Evolutionary conservation across 345 rosid genomes (phyloP).

Genomic region (Citrus sinensis): DVS_A1.0 CM039163.1:25627001-25627500

Average conservation of each 20-base stretch:
- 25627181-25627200: constrained; percentile 12
- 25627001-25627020: neutral
- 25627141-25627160: neutral
- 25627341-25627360: neutral
- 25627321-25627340: neutral
- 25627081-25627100: constrained; percentile 15
- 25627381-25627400: neutral
- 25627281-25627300: neutral
- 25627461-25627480: neutral
- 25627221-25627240: constrained; percentile 4
- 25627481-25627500: neutral
- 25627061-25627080: neutral
- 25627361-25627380: constrained; percentile 10
- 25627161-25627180: constrained; percentile 6
- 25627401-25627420: constrained; percentile 12
- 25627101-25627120: constrained; percentile 34
- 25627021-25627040: neutral
- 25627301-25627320: neutral
- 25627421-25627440: constrained; percentile 1
- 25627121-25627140: constrained; percentile 22
- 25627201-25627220: constrained; percentile 42
- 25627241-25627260: neutral
- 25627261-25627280: constrained; percentile 1
- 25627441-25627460: no score
- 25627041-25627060: neutral